Percentiles rank a stretch among this genome's conserved stretches.
Evolutionary conservation across 257 asterid species (phyloP).

Genomic region (Plectranthus barbatus): DNA sequence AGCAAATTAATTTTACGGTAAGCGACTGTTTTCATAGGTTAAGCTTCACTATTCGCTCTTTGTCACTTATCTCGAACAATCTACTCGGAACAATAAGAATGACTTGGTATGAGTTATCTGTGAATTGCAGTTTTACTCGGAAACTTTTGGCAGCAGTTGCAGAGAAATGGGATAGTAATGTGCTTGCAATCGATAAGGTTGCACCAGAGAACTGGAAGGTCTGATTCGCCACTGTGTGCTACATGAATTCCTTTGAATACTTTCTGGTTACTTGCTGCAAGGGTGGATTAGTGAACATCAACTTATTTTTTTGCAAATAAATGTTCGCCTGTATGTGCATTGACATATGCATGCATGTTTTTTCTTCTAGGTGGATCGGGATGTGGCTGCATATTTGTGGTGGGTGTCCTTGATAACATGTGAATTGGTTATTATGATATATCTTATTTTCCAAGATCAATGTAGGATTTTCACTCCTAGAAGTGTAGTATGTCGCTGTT

Average conservation of each 20-base stretch:
- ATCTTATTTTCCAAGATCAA: neutral
- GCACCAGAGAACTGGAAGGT: constrained; percentile 90
- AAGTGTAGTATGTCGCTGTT: neutral
- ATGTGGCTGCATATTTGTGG: neutral
- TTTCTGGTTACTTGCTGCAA: too few species aligned
- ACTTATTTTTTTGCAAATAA: neutral
- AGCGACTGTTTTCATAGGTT: constrained; percentile 12
- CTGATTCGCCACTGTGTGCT: constrained; percentile 13
- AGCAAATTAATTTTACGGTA: constrained; percentile 86
- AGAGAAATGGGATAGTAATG: constrained; percentile 80
- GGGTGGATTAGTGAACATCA: neutral
- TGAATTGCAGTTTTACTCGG: constrained; percentile 65
- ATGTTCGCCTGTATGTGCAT: neutral
- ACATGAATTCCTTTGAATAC: neutral
- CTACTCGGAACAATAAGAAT: neutral
- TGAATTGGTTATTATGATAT: neutral
- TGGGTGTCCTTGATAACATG: neutral
- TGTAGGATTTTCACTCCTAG: neutral
- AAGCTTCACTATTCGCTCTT: neutral
- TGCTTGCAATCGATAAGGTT: constrained; percentile 59
- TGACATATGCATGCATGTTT: neutral
- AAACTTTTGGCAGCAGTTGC: constrained; percentile 80
- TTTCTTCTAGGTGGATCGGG: neutral
- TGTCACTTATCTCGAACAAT: neutral
- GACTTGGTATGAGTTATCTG: constrained; percentile 9